Conservation (phyloP, 768 basidiomycete genomes). For the Hemileccinum rubropunctum region DNA sequence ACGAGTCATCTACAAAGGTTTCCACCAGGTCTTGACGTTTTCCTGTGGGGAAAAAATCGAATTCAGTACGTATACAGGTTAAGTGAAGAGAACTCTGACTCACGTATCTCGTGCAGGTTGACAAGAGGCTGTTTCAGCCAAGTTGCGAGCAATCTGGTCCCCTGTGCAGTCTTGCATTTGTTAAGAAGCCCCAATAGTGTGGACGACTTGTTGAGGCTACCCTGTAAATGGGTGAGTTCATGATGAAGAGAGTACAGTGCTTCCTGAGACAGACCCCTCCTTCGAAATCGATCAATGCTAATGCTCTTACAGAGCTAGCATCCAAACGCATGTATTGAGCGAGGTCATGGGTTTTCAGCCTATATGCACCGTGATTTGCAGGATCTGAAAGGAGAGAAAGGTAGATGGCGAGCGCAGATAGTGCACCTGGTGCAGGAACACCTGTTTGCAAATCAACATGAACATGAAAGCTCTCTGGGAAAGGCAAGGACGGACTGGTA, state of each 20-base stretch:
- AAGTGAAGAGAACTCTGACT: constrained; percentile 26
- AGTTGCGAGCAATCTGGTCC: constrained; percentile 77
- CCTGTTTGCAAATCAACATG: constrained; percentile 40
- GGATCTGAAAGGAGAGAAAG: constrained; percentile 76
- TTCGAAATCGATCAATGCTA: constrained; percentile 78
- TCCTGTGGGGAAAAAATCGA: constrained; percentile 39
- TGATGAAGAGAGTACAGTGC: neutral
- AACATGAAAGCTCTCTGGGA: neutral
- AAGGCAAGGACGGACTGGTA: constrained; percentile 5
- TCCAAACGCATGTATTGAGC: constrained; percentile 95
- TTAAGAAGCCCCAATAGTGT: constrained; percentile 89
- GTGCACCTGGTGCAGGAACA: constrained; percentile 70
- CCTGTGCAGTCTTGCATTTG: constrained; percentile 95
- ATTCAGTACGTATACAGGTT: neutral
- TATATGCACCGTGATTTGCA: constrained; percentile 77
- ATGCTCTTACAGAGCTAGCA: constrained; percentile 87
- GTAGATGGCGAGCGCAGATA: constrained; percentile 81
- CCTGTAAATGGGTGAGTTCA: constrained; percentile 32
- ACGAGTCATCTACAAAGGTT: constrained; percentile 75
- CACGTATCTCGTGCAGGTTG: constrained; percentile 90
- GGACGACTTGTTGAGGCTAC: constrained; percentile 70
- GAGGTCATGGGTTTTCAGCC: constrained; percentile 83
- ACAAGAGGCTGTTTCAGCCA: constrained; percentile 97
- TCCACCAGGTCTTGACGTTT: constrained; percentile 89
- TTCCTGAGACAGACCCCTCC: constrained; percentile 32